Evolutionary conservation across 768 basidiomycete species (phyloP), one percentile per base, ranked within the genome.

Genomic region (Amanita jacksonii): DNA sequence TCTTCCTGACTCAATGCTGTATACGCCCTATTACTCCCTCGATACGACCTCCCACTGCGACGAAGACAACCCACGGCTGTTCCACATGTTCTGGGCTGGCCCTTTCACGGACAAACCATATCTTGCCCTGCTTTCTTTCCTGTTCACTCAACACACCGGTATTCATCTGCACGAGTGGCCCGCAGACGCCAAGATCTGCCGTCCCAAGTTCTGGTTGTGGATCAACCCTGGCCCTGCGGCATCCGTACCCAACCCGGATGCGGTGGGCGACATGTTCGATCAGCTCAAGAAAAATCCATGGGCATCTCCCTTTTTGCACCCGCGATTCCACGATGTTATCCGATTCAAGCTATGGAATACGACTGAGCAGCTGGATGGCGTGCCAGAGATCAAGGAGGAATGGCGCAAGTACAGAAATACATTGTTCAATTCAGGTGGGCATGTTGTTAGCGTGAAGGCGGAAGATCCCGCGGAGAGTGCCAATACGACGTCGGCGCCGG

Each of bases 101-200:
- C 81, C 90, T 1, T 94, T 97, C 67, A 92, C 90, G 15, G 92
- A 97, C 67, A 96, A 94, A 63, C 91, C 93, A 0, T 96, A 96
- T 72, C 74, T 89, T 57, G 90, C 92, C 0, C 68, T 94, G 18
- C 69, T 90, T 41, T 96, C 93, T 4, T 96, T 88, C 73, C 75
- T 96, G 35, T 96, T 78, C 65, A 90, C 91, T 1, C 93, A 94
- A 61, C 92, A 92, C 58, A 76, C 91, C 4, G 85, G 81, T 8
- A 72, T 96, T 10, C 79, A 92, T 54, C 66, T 79, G 16, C 53
- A 51, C 4, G 59, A 68, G 5, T 65, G 61, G 58, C 65, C 67
- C 0, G 36, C 51, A 3, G 64, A 74, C 40, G 53, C 75, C 1
- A 54, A 57, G 1, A 70, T 79, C 19, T 97, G 92, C 58, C 78